Evolutionary conservation across 176 grass and related monocot genomes (phyloP), one percentile per base, ranked within the genome.

Genomic region (Phyllostachys edulis): DNA sequence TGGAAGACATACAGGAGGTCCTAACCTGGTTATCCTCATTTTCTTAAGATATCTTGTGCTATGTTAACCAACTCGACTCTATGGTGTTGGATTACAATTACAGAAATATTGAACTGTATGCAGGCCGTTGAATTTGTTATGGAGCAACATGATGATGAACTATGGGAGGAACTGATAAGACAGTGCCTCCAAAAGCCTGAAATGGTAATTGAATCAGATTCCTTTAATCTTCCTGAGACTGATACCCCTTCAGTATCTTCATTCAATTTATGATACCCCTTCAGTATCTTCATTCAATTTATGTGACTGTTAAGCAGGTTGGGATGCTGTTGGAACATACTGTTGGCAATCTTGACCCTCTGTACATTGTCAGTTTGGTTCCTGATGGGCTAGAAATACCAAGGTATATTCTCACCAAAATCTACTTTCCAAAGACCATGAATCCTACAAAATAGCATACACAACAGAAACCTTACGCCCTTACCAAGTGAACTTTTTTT

Each of bases 351-450:
- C 90, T 99, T 72, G 96, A 99, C 55, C 96, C 96, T 78, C 81
- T 99, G 10, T 99, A 94, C 84, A 99, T 99, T 63, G 96, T 99
- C 78, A 94, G 73, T 85, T 89, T 96, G 77, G 96, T 99, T 80
- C 96, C 96, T 80, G 88, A 96, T 96, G 93, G 96, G 73, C 76
- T 99, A 82, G 96, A 99, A 88, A 99, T 99, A 88, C 96, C 96
- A 71, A 87, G 91, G 96, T 88, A 75, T 77, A 75, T 83, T 78
- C 41, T 20, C 42, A 32, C 1, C 9, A 17, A 50, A 73, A 47
- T 86, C 2, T 73, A 73, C 66, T 60, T 67, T 49, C 4, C 1
- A 34, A 37, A 74, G 51, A 21, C 50, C 12, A 15, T 45, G 61
- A 54, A 82, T 62, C 63, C 40, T 49, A 67, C 14, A 39, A 73